Evolutionary conservation across 129 eudicot genomes (phyloP).

Genomic region (Scalesia atractyloides): DNA sequence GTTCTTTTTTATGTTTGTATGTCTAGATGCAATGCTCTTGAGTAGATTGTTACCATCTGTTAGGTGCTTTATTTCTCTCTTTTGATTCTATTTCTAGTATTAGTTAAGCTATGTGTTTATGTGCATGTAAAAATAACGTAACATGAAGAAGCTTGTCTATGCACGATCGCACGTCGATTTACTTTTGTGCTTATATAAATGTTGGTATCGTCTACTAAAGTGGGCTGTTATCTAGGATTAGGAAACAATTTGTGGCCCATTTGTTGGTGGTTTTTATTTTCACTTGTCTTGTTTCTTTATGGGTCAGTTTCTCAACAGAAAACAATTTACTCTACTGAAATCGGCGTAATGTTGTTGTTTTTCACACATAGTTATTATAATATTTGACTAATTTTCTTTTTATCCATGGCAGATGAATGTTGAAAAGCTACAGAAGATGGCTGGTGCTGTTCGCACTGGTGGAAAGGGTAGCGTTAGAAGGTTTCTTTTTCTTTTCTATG

Average conservation of each 20-base stretch:
- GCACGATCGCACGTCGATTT: neutral
- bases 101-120: neutral
- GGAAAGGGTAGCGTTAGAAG: constrained; percentile 83
- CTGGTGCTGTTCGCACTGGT: constrained; percentile 82
- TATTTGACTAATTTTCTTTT: neutral
- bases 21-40: neutral
- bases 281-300: neutral
- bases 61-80: constrained; percentile 4
- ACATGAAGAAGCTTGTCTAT: neutral
- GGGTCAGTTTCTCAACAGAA: neutral
- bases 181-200: neutral
- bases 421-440: constrained; percentile 84
- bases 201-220: neutral
- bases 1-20: neutral
- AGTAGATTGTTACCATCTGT: neutral
- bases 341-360: neutral
- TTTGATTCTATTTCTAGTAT: neutral
- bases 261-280: neutral
- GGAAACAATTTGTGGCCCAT: neutral
- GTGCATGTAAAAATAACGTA: neutral
- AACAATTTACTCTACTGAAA: neutral
- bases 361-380: neutral
- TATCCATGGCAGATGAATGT: constrained; percentile 61
- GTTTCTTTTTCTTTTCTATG: constrained; percentile 26
- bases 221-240: neutral